phyloP scores from a whole-genome alignment of 2,329 filamentous ascomycete genomes.

The Xylaria sp. region DNA sequence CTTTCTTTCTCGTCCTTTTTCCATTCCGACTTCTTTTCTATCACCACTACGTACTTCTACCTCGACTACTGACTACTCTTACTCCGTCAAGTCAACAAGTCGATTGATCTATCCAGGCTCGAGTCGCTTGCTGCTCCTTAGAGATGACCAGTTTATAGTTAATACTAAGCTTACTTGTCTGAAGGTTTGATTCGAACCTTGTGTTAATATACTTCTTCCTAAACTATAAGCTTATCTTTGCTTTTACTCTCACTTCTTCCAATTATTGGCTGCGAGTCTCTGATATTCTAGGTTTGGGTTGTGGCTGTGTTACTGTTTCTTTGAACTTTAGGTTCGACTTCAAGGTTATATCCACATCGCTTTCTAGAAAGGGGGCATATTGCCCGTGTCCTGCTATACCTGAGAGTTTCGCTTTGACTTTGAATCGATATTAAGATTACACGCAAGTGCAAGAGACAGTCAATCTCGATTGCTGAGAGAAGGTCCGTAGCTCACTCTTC shows the following conservation, averaged over 20 bases:
- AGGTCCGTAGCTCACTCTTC: not conserved
- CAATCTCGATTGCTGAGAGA: not conserved
- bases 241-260: not conserved
- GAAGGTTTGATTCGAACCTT: not conserved
- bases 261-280: not conserved
- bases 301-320: not conserved
- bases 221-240: not conserved
- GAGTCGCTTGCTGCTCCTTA: not conserved
- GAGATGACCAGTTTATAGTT: not conserved
- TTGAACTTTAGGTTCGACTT: not conserved
- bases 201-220: not conserved
- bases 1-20: not conserved
- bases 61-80: not conserved
- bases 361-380: not conserved
- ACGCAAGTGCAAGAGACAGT: not conserved
- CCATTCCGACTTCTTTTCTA: not conserved
- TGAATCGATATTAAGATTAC: not conserved
- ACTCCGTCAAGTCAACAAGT: not conserved
- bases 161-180: not conserved
- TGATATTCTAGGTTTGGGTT: not conserved
- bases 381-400: no score
- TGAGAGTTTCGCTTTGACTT: not conserved
- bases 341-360: not conserved
- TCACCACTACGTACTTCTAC: not conserved
- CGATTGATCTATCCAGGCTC: not conserved